These are phyloP conservation scores for Emericellopsis cladophorae DNA, from an alignment of 2,329 filamentous ascomycete species.

Conservation along the genomic window DNA sequence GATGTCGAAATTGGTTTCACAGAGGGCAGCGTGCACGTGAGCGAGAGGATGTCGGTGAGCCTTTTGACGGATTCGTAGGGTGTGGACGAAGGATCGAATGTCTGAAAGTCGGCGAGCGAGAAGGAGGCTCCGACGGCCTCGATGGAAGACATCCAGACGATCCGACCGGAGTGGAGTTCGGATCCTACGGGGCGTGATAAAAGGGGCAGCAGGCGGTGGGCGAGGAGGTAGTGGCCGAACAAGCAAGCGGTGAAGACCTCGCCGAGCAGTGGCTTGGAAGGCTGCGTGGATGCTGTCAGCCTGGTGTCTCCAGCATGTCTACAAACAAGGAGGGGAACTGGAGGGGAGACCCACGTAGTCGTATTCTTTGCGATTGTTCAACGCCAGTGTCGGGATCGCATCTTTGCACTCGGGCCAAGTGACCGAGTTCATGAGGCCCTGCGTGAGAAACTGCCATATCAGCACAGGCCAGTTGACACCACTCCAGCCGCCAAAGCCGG, in stretches of 20 bases:
- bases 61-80: constrained; percentile 85
- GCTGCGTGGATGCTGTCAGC: constrained; percentile 18
- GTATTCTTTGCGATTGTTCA: constrained; percentile 24
- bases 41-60: constrained; percentile 69
- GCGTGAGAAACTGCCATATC: constrained; percentile 37
- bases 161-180: constrained; percentile 47
- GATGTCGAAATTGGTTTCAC: constrained; percentile 40
- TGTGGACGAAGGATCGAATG: constrained; percentile 35
- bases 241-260: constrained; percentile 84
- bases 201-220: constrained; percentile 66
- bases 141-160: constrained; percentile 81
- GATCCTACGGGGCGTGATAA: constrained; percentile 39
- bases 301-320: background rate
- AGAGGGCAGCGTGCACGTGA: constrained; percentile 58
- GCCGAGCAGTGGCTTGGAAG: constrained; percentile 48
- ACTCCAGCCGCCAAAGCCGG: constrained; percentile 76
- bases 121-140: constrained; percentile 49
- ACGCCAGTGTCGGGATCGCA: constrained; percentile 31
- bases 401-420: constrained; percentile 74
- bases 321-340: background rate
- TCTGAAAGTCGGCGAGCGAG: constrained; percentile 62
- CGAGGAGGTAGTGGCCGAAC: constrained; percentile 88
- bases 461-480: constrained; percentile 60
- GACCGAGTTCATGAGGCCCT: constrained; percentile 50
- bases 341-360: constrained; percentile 16